Percentiles rank a stretch among this genome's conserved stretches.
Conservation (phyloP, 106 monocot species). For the Triglochin maritima region DNA sequence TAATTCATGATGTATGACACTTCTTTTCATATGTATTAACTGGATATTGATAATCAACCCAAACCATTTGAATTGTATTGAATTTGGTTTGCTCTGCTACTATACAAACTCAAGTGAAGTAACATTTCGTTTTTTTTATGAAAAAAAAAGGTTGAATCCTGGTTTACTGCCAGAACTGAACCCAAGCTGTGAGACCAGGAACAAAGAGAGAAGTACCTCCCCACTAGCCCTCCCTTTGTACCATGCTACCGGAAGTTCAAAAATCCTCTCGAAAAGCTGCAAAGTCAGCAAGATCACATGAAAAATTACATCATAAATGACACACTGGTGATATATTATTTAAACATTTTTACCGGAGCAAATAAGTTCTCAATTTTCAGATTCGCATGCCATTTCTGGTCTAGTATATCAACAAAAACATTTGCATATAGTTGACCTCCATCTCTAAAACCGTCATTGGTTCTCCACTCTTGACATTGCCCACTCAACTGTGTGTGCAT, state of each 20-base stretch:
- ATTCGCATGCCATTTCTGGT: conserved; percentile 91
- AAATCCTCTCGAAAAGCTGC: conserved; percentile 92
- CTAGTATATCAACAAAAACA: conserved; percentile 77
- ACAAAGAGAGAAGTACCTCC: conserved; percentile 63
- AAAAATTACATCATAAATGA: not conserved
- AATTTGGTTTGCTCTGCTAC: too few species aligned
- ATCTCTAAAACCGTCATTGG: conserved; percentile 33
- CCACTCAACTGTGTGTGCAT: conserved; percentile 80
- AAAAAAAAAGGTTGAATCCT: too few species aligned
- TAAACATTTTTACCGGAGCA: conserved; percentile 65
- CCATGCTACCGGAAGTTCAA: conserved; percentile 76
- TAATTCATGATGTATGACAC: too few species aligned
- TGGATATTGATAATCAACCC: too few species aligned
- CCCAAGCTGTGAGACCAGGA: too few species aligned
- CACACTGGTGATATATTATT: not conserved
- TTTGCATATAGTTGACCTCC: conserved; percentile 68
- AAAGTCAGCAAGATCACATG: not conserved
- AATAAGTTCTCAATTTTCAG: conserved; percentile 59
- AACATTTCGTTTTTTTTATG: too few species aligned
- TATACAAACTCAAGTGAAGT: too few species aligned
- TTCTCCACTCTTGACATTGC: conserved; percentile 80
- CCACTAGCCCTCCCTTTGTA: conserved; percentile 86
- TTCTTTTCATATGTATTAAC: too few species aligned
- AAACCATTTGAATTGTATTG: too few species aligned
- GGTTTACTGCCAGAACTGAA: too few species aligned